Percentiles rank a stretch among this genome's conserved stretches.
These are phyloP conservation scores for Monosporascus sp. DNA, from an alignment of 2,329 filamentous ascomycete species.

Conservation along the genomic window DNA sequence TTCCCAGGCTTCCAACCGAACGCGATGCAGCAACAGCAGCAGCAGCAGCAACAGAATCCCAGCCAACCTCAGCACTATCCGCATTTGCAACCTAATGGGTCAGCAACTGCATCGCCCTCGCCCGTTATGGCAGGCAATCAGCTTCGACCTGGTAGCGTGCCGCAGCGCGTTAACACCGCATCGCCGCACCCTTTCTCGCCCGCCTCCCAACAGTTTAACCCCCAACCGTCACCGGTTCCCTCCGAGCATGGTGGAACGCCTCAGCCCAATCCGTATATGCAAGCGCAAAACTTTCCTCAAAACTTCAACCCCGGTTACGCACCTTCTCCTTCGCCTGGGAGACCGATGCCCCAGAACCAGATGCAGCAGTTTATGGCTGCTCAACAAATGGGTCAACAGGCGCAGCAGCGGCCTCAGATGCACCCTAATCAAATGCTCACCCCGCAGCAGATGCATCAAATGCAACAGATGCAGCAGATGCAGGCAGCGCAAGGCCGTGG, in stretches of 20 bases:
- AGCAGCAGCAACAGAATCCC: slow-evolving; percentile 51
- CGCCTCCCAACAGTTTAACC: slow-evolving; percentile 63
- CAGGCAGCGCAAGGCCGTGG: slow-evolving; percentile 41
- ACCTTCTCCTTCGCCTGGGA: slow-evolving; percentile 48
- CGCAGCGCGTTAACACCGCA: slow-evolving; percentile 80
- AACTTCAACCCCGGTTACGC: slow-evolving; percentile 55
- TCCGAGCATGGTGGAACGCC: slow-evolving; percentile 71
- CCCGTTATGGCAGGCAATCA: slow-evolving; percentile 81
- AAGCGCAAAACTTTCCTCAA: slow-evolving; percentile 49
- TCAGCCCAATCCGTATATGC: slow-evolving; percentile 66
- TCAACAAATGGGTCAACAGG: slow-evolving; percentile 36
- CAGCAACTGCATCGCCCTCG: slow-evolving; percentile 81
- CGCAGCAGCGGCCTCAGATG: slow-evolving; percentile 29
- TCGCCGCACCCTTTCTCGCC: slow-evolving; percentile 90
- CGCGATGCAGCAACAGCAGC: slow-evolving; percentile 49
- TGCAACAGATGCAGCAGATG: slow-evolving; percentile 35
- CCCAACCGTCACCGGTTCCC: slow-evolving; percentile 69
- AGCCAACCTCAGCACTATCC: slow-evolving; percentile 67
- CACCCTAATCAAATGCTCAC: slow-evolving; percentile 31
- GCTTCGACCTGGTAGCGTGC: slow-evolving; percentile 62
- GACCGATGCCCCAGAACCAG: slow-evolving; percentile 45
- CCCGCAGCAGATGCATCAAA: slow-evolving; percentile 39
- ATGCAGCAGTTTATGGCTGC: slow-evolving; percentile 18
- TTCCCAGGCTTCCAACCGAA: slow-evolving; percentile 67
- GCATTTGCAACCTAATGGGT: slow-evolving; percentile 75